A percentile compares a stretch with the other conserved stretches of the same genome.
These are phyloP conservation scores for Metschnikowia similis DNA, from an alignment of 805 yeast genomes.

Conservation along the genomic window DNA sequence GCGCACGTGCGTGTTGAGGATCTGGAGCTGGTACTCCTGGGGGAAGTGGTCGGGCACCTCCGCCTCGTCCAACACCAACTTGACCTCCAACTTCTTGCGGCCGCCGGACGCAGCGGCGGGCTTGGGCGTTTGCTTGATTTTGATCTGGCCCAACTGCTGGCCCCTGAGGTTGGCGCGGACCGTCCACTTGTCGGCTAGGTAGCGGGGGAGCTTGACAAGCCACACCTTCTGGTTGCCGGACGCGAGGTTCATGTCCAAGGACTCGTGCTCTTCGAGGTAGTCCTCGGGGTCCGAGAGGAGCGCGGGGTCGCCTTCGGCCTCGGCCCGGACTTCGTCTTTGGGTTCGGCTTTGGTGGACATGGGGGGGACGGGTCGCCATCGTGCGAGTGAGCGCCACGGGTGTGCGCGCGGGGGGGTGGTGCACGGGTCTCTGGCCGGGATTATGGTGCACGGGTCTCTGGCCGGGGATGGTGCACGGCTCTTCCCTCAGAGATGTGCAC, in stretches of 20 bases:
- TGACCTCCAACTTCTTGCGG: constrained; percentile 42
- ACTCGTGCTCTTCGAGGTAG: constrained; percentile 53
- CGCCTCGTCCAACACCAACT: constrained; percentile 45
- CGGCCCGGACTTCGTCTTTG: constrained; percentile 6
- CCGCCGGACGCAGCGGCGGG: background rate
- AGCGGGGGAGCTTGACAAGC: constrained; percentile 88
- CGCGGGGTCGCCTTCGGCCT: constrained; percentile 24
- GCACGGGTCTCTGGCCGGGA: background rate
- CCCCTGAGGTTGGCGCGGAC: constrained; percentile 59
- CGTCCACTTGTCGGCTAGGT: constrained; percentile 78
- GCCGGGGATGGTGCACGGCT: background rate
- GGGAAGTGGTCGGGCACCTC: constrained; percentile 52
- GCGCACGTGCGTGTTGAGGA: constrained; percentile 74
- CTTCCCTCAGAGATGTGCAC: background rate
- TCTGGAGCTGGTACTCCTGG: constrained; percentile 73
- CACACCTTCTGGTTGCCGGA: constrained; percentile 72
- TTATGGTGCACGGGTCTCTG: background rate
- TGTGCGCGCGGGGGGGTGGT: background rate
- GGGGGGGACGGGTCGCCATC: background rate
- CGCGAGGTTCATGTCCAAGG: constrained; percentile 70
- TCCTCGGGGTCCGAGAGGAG: constrained; percentile 42
- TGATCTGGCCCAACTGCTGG: constrained; percentile 73
- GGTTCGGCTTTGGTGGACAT: constrained; percentile 2
- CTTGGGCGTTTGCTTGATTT: constrained; percentile 52
- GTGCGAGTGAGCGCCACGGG: background rate